phyloP scores from a whole-genome alignment of 169 alveolate genomes.

The Cryptosporidium andersoni region DNA sequence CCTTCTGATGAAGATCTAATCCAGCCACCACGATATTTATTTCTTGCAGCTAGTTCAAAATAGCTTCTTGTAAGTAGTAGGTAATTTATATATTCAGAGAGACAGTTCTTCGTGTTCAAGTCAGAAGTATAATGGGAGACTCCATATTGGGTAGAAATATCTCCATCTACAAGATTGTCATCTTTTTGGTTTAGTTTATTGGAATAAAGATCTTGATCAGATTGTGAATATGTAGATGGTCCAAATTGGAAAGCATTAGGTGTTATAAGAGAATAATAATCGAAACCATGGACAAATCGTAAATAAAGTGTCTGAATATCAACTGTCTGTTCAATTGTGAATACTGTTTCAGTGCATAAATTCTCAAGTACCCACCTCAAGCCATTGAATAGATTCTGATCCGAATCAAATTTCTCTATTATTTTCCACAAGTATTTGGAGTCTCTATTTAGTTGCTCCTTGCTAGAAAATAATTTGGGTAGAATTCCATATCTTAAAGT shows the following conservation, averaged over 20 bases:
- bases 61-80: slow-evolving; percentile 37
- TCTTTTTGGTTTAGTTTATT: not conserved
- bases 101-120: not conserved
- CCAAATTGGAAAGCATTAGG: not conserved
- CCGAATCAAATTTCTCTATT: slow-evolving; percentile 39
- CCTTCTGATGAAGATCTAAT: slow-evolving; percentile 7
- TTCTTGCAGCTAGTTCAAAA: slow-evolving; percentile 3
- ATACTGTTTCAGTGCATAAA: not conserved
- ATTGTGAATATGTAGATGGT: not conserved
- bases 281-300: slow-evolving; percentile 58
- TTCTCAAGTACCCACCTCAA: not conserved
- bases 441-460: slow-evolving; percentile 32
- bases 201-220: not conserved
- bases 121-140: not conserved
- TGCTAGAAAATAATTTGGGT: slow-evolving; percentile 17
- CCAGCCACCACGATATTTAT: slow-evolving; percentile 28
- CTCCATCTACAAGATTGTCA: not conserved
- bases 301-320: slow-evolving; percentile 24
- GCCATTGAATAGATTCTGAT: slow-evolving; percentile 2
- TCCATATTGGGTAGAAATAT: not conserved
- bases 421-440: slow-evolving; percentile 17
- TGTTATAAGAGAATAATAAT: slow-evolving; percentile 22
- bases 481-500: slow-evolving; percentile 7
- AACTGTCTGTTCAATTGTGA: not conserved
- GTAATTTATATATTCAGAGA: not conserved